phyloP scores from a whole-genome alignment of 805 yeast genomes.

The Spathaspora passalidarum region DNA sequence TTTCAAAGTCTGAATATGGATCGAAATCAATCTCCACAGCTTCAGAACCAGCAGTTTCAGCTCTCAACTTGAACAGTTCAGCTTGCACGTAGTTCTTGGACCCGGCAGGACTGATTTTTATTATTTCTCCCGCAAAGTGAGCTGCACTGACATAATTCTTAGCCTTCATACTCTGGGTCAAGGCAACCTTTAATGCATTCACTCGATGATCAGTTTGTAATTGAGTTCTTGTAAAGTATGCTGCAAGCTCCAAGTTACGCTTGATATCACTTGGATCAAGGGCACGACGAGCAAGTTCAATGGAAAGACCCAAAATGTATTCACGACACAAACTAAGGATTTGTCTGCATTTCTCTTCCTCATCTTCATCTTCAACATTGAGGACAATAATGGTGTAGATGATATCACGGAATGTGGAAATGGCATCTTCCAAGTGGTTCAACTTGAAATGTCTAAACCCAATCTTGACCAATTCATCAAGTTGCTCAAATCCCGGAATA shows the following conservation, averaged over 20 bases:
- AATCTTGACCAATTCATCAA: conserved; percentile 59
- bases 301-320: conserved; percentile 87
- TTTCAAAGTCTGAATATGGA: conserved; percentile 84
- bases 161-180: conserved; percentile 85
- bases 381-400: conserved; percentile 72
- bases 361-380: conserved; percentile 70
- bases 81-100: conserved; percentile 94
- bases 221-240: conserved; percentile 86
- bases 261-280: conserved; percentile 68
- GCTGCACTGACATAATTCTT: conserved; percentile 89
- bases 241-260: conserved; percentile 91
- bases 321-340: conserved; percentile 76
- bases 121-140: conserved; percentile 81
- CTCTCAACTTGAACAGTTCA: conserved; percentile 70
- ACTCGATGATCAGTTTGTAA: conserved; percentile 73
- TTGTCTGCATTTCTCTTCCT: conserved; percentile 72
- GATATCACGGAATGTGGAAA: conserved; percentile 72
- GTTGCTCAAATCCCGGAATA: conserved; percentile 68
- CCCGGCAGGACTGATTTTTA: conserved; percentile 67
- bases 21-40: conserved; percentile 90
- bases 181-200: conserved; percentile 91
- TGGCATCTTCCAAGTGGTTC: conserved; percentile 80
- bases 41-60: conserved; percentile 76
- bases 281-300: conserved; percentile 85
- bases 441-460: conserved; percentile 84